Base-by-base conservation (phyloP, 768 basidiomycete genomes). In the Boletus pseudo-olivaceus region DNA sequence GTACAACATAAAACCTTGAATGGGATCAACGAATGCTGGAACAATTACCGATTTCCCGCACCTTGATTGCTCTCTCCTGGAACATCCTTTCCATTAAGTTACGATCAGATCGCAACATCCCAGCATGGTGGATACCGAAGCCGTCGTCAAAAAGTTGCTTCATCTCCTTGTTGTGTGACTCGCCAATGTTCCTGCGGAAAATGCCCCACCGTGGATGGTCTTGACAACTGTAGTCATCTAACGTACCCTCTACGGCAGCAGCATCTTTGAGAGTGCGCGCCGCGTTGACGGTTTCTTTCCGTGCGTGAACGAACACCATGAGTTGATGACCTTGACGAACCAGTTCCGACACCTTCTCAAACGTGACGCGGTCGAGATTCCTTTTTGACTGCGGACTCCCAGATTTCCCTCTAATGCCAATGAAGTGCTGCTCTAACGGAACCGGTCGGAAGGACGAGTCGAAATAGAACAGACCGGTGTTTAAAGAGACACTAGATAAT, bases 251-350 rank as follows among this genome's bases (percentile, higher is more conserved):
- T 15, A 76, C 67, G 4, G 81, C 58, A 4, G 92, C 85, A 53
- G 86, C 77, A 56, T 98, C 97, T 53, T 84, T 83, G 26, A 99
- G 77, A 10, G 79, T 82, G 63, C 84, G 75, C 0, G 95, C 95
- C 1, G 90, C 83, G 67, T 96, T 97, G 49, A 98, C 97, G 0
- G 97, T 99, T 66, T 98, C 97, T 73, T 97, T 98, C 30, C 97
- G 82, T 14, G 97, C 93, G 70, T 99, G 97, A 9, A 99, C 97
- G 64, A 99, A 99, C 1, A 99, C 95, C 95, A 99, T 98, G 56
- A 97, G 93, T 70, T 98, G 97, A 73, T 99, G 97, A 3, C 95
- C 97, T 61, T 85, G 82, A n/a, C 74, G 78, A 29, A 98, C 90
- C 7, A 98, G 76, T 33, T 90, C 88, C 4, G 87, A 81, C 19